These are phyloP conservation scores for Xylariaceae sp. DNA, from an alignment of 2,329 filamentous ascomycete genomes.

Conservation along the genomic window DNA sequence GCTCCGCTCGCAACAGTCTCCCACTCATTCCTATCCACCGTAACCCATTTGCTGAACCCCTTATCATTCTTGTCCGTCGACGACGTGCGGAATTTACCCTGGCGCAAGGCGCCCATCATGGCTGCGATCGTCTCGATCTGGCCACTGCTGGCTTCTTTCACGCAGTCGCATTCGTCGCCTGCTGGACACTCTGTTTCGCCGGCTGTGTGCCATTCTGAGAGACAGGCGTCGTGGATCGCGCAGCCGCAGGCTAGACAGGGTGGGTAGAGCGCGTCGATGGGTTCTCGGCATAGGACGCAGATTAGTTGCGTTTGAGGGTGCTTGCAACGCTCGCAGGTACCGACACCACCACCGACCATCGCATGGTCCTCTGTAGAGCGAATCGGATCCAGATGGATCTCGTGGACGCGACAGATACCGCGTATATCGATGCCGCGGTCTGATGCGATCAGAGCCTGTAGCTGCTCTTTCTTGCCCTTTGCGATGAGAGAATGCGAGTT, in stretches of 20 bases:
- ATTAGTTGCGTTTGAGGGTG: conserved; percentile 51
- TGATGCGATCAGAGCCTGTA: conserved; percentile 46
- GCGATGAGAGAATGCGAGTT: conserved; percentile 46
- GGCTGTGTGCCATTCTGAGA: conserved; percentile 53
- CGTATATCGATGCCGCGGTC: conserved; percentile 57
- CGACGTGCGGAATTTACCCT: conserved; percentile 33
- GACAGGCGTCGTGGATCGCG: conserved; percentile 53
- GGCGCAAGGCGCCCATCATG: conserved; percentile 41
- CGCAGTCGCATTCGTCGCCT: conserved; percentile 60
- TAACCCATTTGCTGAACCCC: conserved; percentile 19
- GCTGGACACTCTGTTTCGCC: conserved; percentile 56
- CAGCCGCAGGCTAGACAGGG: conserved; percentile 61
- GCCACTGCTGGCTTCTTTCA: conserved; percentile 50
- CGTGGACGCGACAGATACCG: conserved; percentile 58
- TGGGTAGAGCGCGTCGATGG: conserved; percentile 54
- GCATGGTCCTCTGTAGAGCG: conserved; percentile 45
- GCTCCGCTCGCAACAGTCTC: conserved; percentile 33
- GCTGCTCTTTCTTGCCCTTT: conserved; percentile 52
- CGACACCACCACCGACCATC: conserved; percentile 36
- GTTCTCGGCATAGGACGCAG: conserved; percentile 59
- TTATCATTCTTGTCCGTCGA: conserved; percentile 9
- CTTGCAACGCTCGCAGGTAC: conserved; percentile 45
- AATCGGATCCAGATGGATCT: conserved; percentile 57
- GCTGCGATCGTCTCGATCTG: conserved; percentile 59
- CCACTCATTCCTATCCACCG: conserved; percentile 35